Evolutionary conservation across 108 stramenopile genomes (phyloP).

Genomic region (Ochromonas danica): DNA sequence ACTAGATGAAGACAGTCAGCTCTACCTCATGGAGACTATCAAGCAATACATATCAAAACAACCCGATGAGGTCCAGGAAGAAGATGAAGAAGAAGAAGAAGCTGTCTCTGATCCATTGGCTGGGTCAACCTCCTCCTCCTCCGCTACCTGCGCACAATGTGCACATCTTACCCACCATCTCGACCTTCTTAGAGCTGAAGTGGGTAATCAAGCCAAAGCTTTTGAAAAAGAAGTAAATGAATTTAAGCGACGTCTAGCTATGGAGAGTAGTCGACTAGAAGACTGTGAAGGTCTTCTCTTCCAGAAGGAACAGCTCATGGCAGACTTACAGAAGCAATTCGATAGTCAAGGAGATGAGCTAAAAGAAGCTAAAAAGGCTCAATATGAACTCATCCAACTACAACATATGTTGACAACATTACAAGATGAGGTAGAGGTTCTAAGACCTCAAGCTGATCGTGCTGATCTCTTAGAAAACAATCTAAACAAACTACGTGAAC

Average conservation of each 20-base stretch:
- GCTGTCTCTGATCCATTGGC: not conserved
- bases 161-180: not conserved
- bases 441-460: not conserved
- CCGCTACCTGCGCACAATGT: not conserved
- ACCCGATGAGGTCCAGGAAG: too few species aligned
- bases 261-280: not conserved
- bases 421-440: constrained; percentile 29
- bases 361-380: not conserved
- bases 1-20: not conserved
- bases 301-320: not conserved
- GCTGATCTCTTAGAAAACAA: not conserved
- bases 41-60: too few species aligned
- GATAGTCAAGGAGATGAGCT: not conserved
- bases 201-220: not conserved
- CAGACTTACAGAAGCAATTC: not conserved
- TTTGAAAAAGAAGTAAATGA: not conserved
- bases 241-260: not conserved
- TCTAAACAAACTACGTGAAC: not conserved
- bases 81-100: too few species aligned
- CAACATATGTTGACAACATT: not conserved
- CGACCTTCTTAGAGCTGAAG: not conserved
- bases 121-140: not conserved
- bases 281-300: not conserved
- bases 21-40: not conserved
- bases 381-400: not conserved